Conservation (phyloP, 805 yeast genomes). For the Nadsonia fulvescens region DNA sequence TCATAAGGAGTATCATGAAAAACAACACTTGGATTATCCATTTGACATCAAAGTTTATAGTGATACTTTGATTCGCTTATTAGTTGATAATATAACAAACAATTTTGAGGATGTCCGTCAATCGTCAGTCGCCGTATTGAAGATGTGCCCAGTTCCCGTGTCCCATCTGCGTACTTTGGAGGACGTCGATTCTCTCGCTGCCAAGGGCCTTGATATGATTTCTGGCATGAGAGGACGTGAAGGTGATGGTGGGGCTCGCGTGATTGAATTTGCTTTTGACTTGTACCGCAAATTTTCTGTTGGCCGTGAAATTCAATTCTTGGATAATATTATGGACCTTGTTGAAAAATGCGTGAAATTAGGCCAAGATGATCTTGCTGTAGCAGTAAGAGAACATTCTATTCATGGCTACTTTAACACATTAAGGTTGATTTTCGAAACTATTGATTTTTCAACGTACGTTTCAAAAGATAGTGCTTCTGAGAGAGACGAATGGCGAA, state of each 20-base stretch:
- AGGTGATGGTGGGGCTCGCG: conserved; percentile 66
- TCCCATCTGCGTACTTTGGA: conserved; percentile 11
- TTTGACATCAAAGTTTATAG: conserved; percentile 28
- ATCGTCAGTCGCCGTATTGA: conserved; percentile 27
- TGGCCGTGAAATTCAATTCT: conserved; percentile 12
- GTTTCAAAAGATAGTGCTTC: conserved; percentile 10
- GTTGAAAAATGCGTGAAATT: conserved; percentile 20
- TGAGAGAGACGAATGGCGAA: no score
- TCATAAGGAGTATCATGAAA: conserved; percentile 19
- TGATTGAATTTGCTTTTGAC: conserved; percentile 32
- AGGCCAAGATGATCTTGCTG: conserved; percentile 21
- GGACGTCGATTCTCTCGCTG: conserved; percentile 14
- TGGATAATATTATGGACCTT: conserved; percentile 18
- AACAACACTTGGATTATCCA: conserved; percentile 31
- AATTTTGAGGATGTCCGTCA: conserved; percentile 66
- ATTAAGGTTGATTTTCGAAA: conserved; percentile 27
- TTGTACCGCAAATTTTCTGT: conserved; percentile 16
- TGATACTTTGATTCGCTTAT: conserved; percentile 24
- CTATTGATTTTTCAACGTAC: conserved; percentile 9
- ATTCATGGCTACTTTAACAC: conserved; percentile 60
- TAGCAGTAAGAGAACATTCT: conserved; percentile 30
- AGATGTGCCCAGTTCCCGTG: conserved; percentile 24
- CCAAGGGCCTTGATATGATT: conserved; percentile 14
- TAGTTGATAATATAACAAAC: conserved; percentile 46
- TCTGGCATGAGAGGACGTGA: conserved; percentile 32